Evolutionary conservation across 768 basidiomycete genomes (phyloP).

Genomic region (Phlegmacium glaucopus): DNA sequence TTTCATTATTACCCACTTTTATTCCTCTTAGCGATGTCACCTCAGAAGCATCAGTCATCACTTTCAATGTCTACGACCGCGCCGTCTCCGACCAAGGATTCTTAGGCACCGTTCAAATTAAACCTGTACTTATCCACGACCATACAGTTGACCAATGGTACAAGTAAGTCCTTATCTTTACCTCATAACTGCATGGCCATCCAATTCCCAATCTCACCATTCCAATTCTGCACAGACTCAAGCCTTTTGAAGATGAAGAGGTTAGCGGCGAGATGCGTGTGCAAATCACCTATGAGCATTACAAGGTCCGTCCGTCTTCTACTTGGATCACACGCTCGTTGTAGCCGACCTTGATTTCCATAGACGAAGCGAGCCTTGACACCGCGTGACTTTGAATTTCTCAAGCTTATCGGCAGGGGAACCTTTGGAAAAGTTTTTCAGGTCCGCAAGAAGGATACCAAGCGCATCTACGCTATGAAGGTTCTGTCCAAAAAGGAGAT

Average conservation of each 20-base stretch:
- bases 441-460: conserved; percentile 96
- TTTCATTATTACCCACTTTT: conserved; percentile 7
- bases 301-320: conserved; percentile 69
- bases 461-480: conserved; percentile 99
- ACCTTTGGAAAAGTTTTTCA: conserved; percentile 99
- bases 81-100: conserved; percentile 81
- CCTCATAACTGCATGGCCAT: conserved; percentile 8
- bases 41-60: conserved; percentile 77
- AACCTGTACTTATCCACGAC: conserved; percentile 87
- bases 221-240: conserved; percentile 46
- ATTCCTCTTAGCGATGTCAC: conserved; percentile 79
- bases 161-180: conserved; percentile 57
- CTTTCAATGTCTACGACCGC: conserved; percentile 91
- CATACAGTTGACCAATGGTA: conserved; percentile 97
- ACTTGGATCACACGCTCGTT: conserved; percentile 4
- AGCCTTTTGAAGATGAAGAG: conserved; percentile 71
- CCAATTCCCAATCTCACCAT: not conserved
- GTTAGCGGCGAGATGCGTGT: conserved; percentile 93
- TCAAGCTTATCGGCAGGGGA: conserved; percentile 97
- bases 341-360: conserved; percentile 12
- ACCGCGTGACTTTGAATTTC: conserved; percentile 97
- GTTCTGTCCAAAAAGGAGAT: conserved; percentile 99
- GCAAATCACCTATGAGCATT: conserved; percentile 91
- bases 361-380: conserved; percentile 83
- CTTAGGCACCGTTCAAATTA: conserved; percentile 88